A percentile compares a stretch with the other conserved stretches of the same genome.
Evolutionary conservation across 805 yeast genomes (phyloP).

Genomic region (Starmerella sp.): DNA sequence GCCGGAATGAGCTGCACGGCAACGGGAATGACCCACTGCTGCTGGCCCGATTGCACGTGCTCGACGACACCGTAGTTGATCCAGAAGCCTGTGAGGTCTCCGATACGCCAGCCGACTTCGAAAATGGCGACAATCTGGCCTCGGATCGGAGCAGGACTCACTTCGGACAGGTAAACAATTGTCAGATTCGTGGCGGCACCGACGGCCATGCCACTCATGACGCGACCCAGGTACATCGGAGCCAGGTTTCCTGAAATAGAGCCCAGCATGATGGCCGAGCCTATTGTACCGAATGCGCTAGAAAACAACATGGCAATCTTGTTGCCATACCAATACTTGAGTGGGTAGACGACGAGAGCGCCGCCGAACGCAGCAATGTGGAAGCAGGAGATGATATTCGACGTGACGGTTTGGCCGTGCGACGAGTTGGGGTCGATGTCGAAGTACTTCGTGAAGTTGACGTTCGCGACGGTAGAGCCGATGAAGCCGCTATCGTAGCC

Average conservation of each 20-base stretch:
- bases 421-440: slow-evolving; percentile 1
- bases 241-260: slow-evolving; percentile 5
- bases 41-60: slow-evolving; percentile 1
- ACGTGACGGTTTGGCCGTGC: slow-evolving; percentile 6
- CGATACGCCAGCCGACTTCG: slow-evolving; percentile 12
- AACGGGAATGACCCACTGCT: slow-evolving; percentile 6
- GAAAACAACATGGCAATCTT: slow-evolving; percentile 2
- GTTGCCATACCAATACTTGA: slow-evolving; percentile 8
- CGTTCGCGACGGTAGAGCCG: slow-evolving; percentile 7
- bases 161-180: slow-evolving; percentile 9
- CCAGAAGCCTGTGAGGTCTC: slow-evolving; percentile 13
- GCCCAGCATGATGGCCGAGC: slow-evolving; percentile 10
- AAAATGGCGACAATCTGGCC: slow-evolving; percentile 12
- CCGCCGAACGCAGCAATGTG: slow-evolving; percentile 15
- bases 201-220: slow-evolving; percentile 9
- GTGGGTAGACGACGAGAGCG: slow-evolving; percentile 6
- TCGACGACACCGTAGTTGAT: slow-evolving; percentile 10
- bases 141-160: slow-evolving; percentile 9
- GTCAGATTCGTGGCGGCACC: slow-evolving; percentile 11
- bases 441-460: not conserved
- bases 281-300: slow-evolving; percentile 6
- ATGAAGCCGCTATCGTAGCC: slow-evolving; percentile 13
- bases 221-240: slow-evolving; percentile 9
- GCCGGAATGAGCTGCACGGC: slow-evolving; percentile 42
- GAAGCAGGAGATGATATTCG: slow-evolving; percentile 10